phyloP scores from a whole-genome alignment of 257 asterid genomes.

The Verbascum thapsus region DNA sequence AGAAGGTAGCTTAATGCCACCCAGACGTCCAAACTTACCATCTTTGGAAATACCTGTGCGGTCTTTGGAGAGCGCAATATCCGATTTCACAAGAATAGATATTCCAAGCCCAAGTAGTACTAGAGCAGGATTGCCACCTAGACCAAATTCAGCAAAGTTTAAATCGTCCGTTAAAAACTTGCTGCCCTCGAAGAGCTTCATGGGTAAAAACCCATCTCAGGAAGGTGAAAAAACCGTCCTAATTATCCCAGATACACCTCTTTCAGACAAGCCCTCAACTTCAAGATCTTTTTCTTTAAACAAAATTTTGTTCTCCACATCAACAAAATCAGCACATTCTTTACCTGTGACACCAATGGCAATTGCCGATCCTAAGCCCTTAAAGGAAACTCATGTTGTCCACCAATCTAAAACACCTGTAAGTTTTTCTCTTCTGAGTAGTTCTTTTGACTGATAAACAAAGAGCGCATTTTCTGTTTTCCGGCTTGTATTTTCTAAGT shows the following conservation, averaged over 20 bases:
- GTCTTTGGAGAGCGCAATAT: constrained; percentile 57
- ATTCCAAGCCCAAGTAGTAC: constrained; percentile 70
- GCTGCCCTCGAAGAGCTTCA: constrained; percentile 80
- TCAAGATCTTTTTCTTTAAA: constrained; percentile 89
- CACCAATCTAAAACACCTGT: constrained; percentile 48
- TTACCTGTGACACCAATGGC: constrained; percentile 78
- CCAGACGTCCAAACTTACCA: constrained; percentile 70
- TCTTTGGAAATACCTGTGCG: constrained; percentile 78
- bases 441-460: constrained; percentile 4
- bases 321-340: constrained; percentile 67
- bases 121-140: constrained; percentile 83
- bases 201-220: constrained; percentile 53
- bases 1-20: constrained; percentile 63
- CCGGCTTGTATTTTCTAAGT: constrained; percentile 24
- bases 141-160: constrained; percentile 78
- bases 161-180: constrained; percentile 75
- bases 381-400: constrained; percentile 46
- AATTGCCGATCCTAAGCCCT: constrained; percentile 41
- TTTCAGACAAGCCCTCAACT: constrained; percentile 85
- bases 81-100: constrained; percentile 61
- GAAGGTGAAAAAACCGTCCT: constrained; percentile 81
- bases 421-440: constrained; percentile 34
- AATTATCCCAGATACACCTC: constrained; percentile 67
- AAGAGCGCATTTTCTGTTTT: constrained; percentile 9
- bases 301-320: constrained; percentile 68